phyloP scores from a whole-genome alignment of 768 basidiomycete species.

The Trametes gibbosa region DNA sequence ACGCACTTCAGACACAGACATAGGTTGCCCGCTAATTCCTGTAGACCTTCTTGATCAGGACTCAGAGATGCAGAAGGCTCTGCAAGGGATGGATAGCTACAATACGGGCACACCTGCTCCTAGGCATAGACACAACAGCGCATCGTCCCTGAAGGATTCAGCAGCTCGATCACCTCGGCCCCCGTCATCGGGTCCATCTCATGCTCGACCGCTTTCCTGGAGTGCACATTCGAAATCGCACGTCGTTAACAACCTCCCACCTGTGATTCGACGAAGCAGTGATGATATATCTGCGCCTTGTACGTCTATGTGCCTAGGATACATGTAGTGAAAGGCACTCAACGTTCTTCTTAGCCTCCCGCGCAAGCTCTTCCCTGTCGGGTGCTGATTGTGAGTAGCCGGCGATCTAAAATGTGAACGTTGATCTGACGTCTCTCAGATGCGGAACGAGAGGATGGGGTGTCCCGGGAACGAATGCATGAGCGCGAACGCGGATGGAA shows the following conservation, averaged over 20 bases:
- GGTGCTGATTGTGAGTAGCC: slow-evolving; percentile 25
- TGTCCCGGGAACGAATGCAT: slow-evolving; percentile 31
- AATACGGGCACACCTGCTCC: slow-evolving; percentile 35
- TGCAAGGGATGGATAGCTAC: slow-evolving; percentile 54
- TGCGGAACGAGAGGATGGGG: slow-evolving; percentile 29
- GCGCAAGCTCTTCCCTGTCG: slow-evolving; percentile 28
- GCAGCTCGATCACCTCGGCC: slow-evolving; percentile 7
- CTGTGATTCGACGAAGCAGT: slow-evolving; percentile 19
- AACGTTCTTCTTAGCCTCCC: slow-evolving; percentile 26
- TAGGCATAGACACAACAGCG: slow-evolving; percentile 6
- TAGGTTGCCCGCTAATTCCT: slow-evolving; percentile 12
- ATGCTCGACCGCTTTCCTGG: slow-evolving; percentile 22
- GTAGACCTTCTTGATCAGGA: slow-evolving; percentile 67
- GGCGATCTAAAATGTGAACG: background rate
- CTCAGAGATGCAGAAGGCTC: slow-evolving; percentile 68
- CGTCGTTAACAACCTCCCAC: slow-evolving; percentile 22
- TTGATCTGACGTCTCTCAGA: slow-evolving; percentile 15
- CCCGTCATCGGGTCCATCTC: slow-evolving; percentile 4
- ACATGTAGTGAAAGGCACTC: background rate
- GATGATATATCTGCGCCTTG: slow-evolving; percentile 21
- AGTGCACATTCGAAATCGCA: slow-evolving; percentile 27
- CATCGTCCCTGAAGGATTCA: slow-evolving; percentile 1
- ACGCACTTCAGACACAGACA: background rate
- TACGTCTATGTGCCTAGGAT: slow-evolving; percentile 6
- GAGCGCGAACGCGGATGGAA: slow-evolving; percentile 54